Base-by-base conservation (phyloP, 2,329 filamentous ascomycete genomes). In the Colletotrichum lupini region DNA sequence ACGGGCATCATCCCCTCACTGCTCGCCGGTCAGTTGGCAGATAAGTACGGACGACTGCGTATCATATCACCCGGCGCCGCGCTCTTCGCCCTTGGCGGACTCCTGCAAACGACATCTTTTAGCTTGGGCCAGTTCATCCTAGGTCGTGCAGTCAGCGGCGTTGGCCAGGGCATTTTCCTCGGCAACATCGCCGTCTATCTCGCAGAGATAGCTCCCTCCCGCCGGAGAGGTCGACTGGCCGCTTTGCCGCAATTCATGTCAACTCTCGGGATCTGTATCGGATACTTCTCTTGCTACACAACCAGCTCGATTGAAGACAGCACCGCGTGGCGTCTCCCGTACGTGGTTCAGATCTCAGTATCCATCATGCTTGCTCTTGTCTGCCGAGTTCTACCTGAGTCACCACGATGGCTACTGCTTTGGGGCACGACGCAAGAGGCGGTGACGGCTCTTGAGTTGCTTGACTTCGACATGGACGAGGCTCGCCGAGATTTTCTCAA, bases 261-360 rank as follows among this genome's bases (percentile, higher is more conserved):
- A 3, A 86, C 85, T 0, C 61, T 86, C 1, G 90, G 88, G 0
- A 78, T 92, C 2, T 86, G 86, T 11, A 59, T 83, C 0, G 91
- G 90, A 0, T 92, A 90, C 75, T 92, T 92, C 75, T 86, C 84
- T 11, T 91, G 89, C 78, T 92, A 92, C 75, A 89, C 87, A 8
- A 87, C 85, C 80, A 1, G 82, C 64, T 42, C 46, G 4, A 12
- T 90, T 8, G 49, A 79, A 1, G 86, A 84, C 2, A 86, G 85
- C 2, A 78, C 88, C 22, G 85, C 89, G 1, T 92, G 90, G 90
- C 83, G 89, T 2, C 78, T 88, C 0, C 90, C 90, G 0, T 91
- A 88, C 67, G 80, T 88, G 0, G 76, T 91, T 0, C 84, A 88
- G 73, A 81, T 85, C 2, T 82, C 85, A 0, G 78, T 84, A 6